Evolutionary conservation across 2,329 filamentous ascomycete species (phyloP), one percentile per base, ranked within the genome.

Genomic region (Daldinia sp.): DNA sequence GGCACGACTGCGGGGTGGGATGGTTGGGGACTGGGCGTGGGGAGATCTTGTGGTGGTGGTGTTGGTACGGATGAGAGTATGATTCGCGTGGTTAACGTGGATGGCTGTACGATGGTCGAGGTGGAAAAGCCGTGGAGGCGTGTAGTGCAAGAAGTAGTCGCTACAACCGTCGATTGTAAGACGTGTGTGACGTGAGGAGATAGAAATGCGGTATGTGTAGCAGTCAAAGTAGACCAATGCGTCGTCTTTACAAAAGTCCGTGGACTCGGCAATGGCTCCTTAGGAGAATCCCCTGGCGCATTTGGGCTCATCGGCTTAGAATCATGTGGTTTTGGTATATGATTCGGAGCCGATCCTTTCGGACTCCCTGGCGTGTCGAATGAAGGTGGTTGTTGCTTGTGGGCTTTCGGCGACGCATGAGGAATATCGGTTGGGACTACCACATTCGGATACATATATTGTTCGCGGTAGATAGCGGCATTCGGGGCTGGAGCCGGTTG

Each of bases 361-460:
- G 50, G 42, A 2, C 30, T 39, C 23, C 57, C 48, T 7, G 61
- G 61, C 3, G 20, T 18, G 4, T 61, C 39, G 23, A 46, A 63
- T 3, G 60, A 37, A 42, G 57, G 30, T 1, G 58, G 55, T 1
- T 13, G 33, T 15, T 59, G 42, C n/a, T 60, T 46, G 39, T 67
- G 63, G 50, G 66, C 42, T 10, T 65, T 58, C 15, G 48, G 50
- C 7, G 60, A 42, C 39, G 44, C 53, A 18, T 63, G 44, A 18
- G 66, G 44, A 6, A 30, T 12, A 50, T 46, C 39, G n/a, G 57
- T 59, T 20, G 64, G 68, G n/a, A 48, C 33, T 7, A 35, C 7
- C 12, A 48, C 39, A 23, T 42, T 50, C 18, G 65, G 65, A 10
- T 67, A 53, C 18, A 64, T 26, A 42, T 64, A 66, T 42, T 68